Percentiles rank a stretch among this genome's conserved stretches.
These are phyloP conservation scores for Globisporangium orthogonon DNA, from an alignment of 352 stramenopile species.

Conservation along the genomic window DNA sequence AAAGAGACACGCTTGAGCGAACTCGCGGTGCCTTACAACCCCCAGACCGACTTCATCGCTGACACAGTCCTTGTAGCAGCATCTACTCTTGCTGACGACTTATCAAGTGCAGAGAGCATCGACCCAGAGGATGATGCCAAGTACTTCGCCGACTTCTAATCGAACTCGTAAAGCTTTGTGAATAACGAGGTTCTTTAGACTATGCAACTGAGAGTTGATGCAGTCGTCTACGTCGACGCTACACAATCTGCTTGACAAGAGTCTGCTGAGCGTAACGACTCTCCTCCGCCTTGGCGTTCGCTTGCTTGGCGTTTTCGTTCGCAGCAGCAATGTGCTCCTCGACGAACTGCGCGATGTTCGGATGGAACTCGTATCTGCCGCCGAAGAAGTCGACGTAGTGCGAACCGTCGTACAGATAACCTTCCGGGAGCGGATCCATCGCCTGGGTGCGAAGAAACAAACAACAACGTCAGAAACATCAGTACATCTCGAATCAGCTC, in stretches of 20 bases:
- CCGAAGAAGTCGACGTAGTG: constrained; percentile 75
- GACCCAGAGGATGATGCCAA: constrained; percentile 58
- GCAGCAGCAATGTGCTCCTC: constrained; percentile 40
- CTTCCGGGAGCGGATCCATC: constrained; percentile 61
- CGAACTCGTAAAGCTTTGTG: no score
- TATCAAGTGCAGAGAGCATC: constrained; percentile 71
- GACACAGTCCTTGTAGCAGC: background rate
- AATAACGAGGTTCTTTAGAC: background rate
- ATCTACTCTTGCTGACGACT: constrained; percentile 2
- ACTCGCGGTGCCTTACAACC: constrained; percentile 25
- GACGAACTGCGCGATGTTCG: constrained; percentile 59
- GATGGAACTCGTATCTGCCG: constrained; percentile 68
- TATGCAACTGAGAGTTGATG: background rate
- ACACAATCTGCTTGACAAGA: constrained; percentile 25
- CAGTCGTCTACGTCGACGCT: background rate
- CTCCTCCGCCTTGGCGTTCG: constrained; percentile 45
- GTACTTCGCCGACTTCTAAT: constrained; percentile 68
- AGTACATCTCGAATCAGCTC: no score
- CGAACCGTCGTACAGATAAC: constrained; percentile 63
- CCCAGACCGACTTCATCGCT: constrained; percentile 24
- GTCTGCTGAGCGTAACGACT: constrained; percentile 38
- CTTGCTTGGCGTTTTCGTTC: constrained; percentile 34
- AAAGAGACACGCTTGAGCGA: constrained; percentile 7
- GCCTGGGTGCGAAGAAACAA: constrained; percentile 18
- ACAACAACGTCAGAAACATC: background rate